Conservation (phyloP, 345 rosid species). For the Viola odorata region DNA sequence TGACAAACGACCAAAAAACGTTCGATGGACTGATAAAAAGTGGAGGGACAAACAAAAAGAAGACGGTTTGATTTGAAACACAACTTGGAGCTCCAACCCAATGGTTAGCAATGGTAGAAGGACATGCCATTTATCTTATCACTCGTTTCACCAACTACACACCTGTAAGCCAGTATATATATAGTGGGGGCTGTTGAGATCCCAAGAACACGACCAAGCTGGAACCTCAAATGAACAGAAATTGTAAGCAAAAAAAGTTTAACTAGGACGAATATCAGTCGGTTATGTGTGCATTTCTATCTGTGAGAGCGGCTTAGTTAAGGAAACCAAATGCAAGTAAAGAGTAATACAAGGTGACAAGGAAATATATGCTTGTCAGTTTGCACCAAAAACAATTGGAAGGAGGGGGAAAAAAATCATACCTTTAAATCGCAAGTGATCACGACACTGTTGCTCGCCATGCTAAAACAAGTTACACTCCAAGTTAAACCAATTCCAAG, state of each 20-base stretch:
- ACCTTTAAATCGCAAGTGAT: slow-evolving; percentile 1
- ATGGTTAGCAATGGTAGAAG: neutral
- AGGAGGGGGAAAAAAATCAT: neutral
- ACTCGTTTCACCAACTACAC: neutral
- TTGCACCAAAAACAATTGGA: neutral
- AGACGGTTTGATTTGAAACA: neutral
- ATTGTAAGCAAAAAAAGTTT: neutral
- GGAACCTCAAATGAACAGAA: neutral
- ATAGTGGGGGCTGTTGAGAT: slow-evolving; percentile 5
- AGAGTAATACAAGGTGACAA: too few relatives aligned
- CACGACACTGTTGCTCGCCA: slow-evolving; percentile 10
- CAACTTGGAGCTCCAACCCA: neutral
- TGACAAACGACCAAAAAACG: neutral
- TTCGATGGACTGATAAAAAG: neutral
- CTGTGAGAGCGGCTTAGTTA: too few relatives aligned
- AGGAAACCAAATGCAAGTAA: too few relatives aligned
- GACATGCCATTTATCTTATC: neutral
- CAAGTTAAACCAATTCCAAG: neutral
- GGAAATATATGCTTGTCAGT: too few relatives aligned
- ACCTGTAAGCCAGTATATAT: slow-evolving; percentile 12
- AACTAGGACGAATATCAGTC: neutral
- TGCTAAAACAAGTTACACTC: slow-evolving; percentile 4
- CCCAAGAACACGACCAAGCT: slow-evolving; percentile 14
- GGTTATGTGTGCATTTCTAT: too few relatives aligned
- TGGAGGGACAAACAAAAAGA: neutral